Percentiles rank a stretch among this genome's conserved stretches.
Conservation (phyloP, 2,329 filamentous ascomycete genomes). For the Aspergillus fumigatiaffinis region DNA sequence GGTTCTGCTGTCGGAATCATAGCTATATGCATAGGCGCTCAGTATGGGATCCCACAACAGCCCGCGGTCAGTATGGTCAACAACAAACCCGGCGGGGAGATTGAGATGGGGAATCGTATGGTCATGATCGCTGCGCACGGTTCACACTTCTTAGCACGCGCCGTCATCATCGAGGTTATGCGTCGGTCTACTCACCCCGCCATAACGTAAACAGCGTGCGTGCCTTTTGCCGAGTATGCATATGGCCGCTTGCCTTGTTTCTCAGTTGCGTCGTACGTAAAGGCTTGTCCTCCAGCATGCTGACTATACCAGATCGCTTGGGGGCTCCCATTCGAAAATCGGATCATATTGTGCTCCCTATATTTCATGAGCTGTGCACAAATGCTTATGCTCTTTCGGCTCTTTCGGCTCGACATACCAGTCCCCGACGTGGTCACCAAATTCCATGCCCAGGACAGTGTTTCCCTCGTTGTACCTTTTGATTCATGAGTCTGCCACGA, state of each 20-base stretch:
- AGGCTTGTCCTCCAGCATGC: conserved; percentile 60
- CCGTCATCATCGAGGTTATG: background rate
- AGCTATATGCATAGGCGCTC: conserved; percentile 55
- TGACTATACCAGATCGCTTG: conserved; percentile 60
- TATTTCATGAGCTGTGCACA: background rate
- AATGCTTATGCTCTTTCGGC: background rate
- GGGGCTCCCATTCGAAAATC: conserved; percentile 56
- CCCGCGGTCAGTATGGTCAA: conserved; percentile 55
- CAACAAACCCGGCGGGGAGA: conserved; percentile 50
- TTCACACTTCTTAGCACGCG: background rate
- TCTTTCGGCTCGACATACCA: conserved; percentile 40
- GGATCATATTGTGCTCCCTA: conserved; percentile 65
- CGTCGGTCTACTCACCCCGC: conserved; percentile 34
- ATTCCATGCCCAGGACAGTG: conserved; percentile 46
- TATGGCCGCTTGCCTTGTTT: conserved; percentile 54
- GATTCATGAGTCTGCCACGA: background rate
- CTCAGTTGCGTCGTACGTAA: conserved; percentile 54
- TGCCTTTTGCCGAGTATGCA: conserved; percentile 57
- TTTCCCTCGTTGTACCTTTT: conserved; percentile 52
- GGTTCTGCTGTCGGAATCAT: conserved; percentile 35
- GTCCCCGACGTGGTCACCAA: conserved; percentile 61
- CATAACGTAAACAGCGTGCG: conserved; percentile 63
- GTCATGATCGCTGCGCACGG: conserved; percentile 50
- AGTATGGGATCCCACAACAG: conserved; percentile 58
- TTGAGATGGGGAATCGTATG: conserved; percentile 61